Evolutionary conservation across 2,329 filamentous ascomycete species (phyloP).

Genomic region (Exophiala sp.): DNA sequence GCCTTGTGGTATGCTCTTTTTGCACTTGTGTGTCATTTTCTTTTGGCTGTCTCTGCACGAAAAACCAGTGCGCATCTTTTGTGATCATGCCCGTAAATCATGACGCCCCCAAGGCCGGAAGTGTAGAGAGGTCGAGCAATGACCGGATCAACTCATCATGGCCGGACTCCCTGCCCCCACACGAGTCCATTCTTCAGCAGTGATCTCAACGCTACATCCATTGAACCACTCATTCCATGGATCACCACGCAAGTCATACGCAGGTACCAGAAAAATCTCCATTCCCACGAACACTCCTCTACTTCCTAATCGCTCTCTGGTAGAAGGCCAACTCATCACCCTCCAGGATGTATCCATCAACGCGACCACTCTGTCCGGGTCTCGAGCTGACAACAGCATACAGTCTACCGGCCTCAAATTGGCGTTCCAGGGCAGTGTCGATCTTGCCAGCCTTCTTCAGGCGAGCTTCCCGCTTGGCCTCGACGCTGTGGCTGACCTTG

Average conservation of each 20-base stretch:
- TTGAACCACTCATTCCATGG: neutral
- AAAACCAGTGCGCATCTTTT: constrained; percentile 2
- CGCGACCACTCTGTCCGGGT: constrained; percentile 93
- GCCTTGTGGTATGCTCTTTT: neutral
- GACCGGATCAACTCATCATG: neutral
- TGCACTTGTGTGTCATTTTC: neutral
- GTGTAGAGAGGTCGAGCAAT: neutral
- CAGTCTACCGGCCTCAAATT: constrained; percentile 98
- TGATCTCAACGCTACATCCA: neutral
- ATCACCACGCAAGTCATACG: neutral
- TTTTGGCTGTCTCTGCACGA: neutral
- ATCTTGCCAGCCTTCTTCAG: constrained; percentile 84
- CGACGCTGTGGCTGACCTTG: constrained; percentile 93
- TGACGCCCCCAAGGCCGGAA: constrained; percentile 3
- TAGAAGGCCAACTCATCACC: constrained; percentile 99
- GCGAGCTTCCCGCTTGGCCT: constrained; percentile 93
- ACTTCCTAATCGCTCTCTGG: constrained; percentile 99
- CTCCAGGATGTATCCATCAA: constrained; percentile 97
- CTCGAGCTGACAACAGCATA: constrained; percentile 89
- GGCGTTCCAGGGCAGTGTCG: constrained; percentile 85
- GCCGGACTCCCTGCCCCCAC: neutral
- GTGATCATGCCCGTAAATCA: constrained; percentile 5
- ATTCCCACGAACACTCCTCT: constrained; percentile 39
- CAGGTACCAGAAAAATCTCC: neutral
- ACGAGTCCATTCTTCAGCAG: neutral